Evolutionary conservation across 2,329 filamentous ascomycete genomes (phyloP).

Genomic region (Arthroderma sp.): DNA sequence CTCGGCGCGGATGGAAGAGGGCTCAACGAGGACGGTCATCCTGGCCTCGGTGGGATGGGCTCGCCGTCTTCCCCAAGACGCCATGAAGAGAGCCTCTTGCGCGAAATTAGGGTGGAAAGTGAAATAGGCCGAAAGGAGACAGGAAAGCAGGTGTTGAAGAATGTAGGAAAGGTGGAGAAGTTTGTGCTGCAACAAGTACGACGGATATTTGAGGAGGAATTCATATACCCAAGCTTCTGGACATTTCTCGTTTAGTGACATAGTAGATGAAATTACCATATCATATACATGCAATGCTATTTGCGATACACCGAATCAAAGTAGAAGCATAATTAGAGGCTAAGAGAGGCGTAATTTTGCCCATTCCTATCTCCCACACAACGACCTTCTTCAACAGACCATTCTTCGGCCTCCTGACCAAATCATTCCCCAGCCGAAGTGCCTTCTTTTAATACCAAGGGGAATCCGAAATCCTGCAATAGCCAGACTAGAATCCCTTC

Average conservation of each 20-base stretch:
- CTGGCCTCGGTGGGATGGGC: slow-evolving; percentile 7
- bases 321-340: too few relatives aligned
- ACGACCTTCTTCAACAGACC: too few relatives aligned
- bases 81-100: slow-evolving; percentile 61
- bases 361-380: too few relatives aligned
- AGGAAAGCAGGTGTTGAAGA: slow-evolving; percentile 90
- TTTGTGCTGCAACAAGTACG: slow-evolving; percentile 95
- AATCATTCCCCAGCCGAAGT: too few relatives aligned
- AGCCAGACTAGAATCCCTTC: too few relatives aligned
- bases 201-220: slow-evolving; percentile 95
- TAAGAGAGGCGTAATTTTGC: too few relatives aligned
- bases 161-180: slow-evolving; percentile 95
- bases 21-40: slow-evolving; percentile 6
- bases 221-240: slow-evolving; percentile 97
- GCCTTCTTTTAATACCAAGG: too few relatives aligned
- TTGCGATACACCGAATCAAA: too few relatives aligned
- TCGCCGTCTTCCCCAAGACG: slow-evolving; percentile 17
- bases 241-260: slow-evolving; percentile 68
- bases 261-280: neutral
- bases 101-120: slow-evolving; percentile 91
- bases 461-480: too few relatives aligned
- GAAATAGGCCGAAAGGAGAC: slow-evolving; percentile 89
- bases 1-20: slow-evolving; percentile 33
- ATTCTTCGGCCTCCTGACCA: too few relatives aligned
- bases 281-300: neutral